These are phyloP conservation scores for Trametes punicea DNA, from an alignment of 768 basidiomycete genomes.

Conservation along the genomic window DNA sequence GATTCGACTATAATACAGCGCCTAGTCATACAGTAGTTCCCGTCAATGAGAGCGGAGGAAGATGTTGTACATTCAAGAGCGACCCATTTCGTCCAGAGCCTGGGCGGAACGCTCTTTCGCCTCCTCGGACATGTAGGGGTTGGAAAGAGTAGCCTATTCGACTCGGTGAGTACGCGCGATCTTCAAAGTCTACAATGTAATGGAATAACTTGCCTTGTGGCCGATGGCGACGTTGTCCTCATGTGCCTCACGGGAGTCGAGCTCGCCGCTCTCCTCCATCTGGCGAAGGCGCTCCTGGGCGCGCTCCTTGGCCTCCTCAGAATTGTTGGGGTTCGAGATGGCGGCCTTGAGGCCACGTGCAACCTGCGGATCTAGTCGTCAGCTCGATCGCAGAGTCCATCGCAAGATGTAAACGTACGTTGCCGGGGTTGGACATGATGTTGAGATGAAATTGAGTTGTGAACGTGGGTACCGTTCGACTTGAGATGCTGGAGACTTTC, in stretches of 20 bases:
- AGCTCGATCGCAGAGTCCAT: neutral
- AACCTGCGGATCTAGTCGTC: neutral
- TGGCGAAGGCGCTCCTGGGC: neutral
- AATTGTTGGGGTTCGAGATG: neutral
- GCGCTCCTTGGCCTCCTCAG: neutral
- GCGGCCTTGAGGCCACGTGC: conserved; percentile 17
- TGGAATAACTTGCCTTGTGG: conserved; percentile 14
- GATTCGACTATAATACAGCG: neutral
- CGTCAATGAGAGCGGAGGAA: neutral
- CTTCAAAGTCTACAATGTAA: neutral
- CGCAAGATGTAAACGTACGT: neutral
- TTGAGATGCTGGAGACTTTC: neutral
- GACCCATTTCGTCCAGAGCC: conserved; percentile 39
- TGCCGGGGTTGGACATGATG: conserved; percentile 15
- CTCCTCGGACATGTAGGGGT: conserved; percentile 52
- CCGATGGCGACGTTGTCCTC: conserved; percentile 20
- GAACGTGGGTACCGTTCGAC: neutral
- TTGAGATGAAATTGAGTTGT: neutral
- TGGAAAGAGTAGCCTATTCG: conserved; percentile 48
- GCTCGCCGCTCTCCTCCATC: conserved; percentile 4
- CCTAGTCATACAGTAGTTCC: neutral
- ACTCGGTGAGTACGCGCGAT: neutral
- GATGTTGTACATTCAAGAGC: neutral
- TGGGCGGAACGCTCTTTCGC: conserved; percentile 49
- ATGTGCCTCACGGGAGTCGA: conserved; percentile 13